Base-by-base conservation (phyloP, 2,329 filamentous ascomycete species). In the Pseudocercospora pini-densiflorae region DNA sequence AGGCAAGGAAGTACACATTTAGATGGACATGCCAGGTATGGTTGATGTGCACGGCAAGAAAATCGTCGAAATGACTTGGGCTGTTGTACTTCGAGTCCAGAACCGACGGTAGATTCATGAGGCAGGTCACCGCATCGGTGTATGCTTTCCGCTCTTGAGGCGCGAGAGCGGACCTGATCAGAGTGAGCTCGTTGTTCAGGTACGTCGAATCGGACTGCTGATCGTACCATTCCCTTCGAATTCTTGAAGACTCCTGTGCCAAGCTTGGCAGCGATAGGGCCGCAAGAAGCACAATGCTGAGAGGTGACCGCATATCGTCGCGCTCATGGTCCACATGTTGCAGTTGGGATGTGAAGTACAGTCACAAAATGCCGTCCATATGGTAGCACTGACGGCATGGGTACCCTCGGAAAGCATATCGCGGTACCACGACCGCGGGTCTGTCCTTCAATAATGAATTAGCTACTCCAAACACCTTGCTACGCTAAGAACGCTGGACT, bases 1-100 rank as follows among this genome's bases (percentile, higher is more conserved):
- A 81, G 24, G 79, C 66, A 3, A 74, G 67, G 67, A 74, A 74
- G 60, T 70, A 67, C 29, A 40, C 62, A 16, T 57, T 51, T 3
- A 45, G 16, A 49, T 64, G 62, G 8, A 64, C 36, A n/a, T 43
- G 10, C 10, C 69, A n/a, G 14, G 74, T 75, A 61, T 72, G 69
- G 53, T 75, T 72, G 53, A 75, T 74, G 66, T 75, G 73, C 43
- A 47, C 45, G 14, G 16, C 55, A 23, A 59, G 55, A 24, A 40
- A 59, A n/a, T 59, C 45, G n/a, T 47, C 45, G 45, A 47, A 47
- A 12, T 47, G 45, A n/a, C 45, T 47, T 21, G 45, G 45, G 45
- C 45, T 47, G n/a, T 47, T 47, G 45, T 47, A 47, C 5, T 23
- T 7, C 2, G 45, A 23, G n/a, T 19, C 6, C 9, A 47, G n/a